Evolutionary conservation across 768 basidiomycete genomes (phyloP).

Genomic region (Phylloporus rhodoxanthus): DNA sequence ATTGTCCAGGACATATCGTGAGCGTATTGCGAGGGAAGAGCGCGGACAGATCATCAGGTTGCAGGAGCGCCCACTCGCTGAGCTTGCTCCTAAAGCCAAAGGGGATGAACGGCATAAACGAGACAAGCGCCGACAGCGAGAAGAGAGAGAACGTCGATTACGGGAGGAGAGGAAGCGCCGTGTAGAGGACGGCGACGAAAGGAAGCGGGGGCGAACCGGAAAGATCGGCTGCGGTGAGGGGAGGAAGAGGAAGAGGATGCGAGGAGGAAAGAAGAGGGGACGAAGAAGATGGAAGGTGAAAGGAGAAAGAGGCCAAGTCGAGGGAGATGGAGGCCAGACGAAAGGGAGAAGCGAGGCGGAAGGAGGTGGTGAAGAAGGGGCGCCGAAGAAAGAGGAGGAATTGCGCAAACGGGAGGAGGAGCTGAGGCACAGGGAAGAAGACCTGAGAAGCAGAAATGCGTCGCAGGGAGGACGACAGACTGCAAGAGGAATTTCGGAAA

Average conservation of each 20-base stretch:
- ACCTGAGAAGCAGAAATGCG: conserved; percentile 29
- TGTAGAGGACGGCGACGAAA: conserved; percentile 16
- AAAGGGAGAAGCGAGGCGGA: conserved; percentile 22
- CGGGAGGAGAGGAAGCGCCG: no score
- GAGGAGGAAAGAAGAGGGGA: conserved; percentile 17
- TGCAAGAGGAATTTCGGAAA: conserved; percentile 26
- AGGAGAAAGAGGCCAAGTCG: conserved; percentile 24
- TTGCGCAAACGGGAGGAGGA: conserved; percentile 25
- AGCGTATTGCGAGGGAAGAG: no score
- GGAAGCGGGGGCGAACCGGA: conserved; percentile 30
- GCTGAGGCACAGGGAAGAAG: conserved; percentile 29
- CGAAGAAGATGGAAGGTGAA: conserved; percentile 22
- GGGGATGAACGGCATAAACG: no score
- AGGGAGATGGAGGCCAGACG: conserved; percentile 23
- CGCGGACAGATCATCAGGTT: no score
- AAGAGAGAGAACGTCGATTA: no score
- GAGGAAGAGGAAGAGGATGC: conserved; percentile 25
- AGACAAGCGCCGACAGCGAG: no score
- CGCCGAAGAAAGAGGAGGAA: conserved; percentile 25
- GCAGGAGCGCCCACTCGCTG: no score
- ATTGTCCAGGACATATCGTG: no score
- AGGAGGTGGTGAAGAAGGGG: conserved; percentile 23
- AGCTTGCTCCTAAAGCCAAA: no score
- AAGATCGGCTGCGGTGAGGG: conserved; percentile 23
- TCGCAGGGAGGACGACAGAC: conserved; percentile 24